Percentiles rank a stretch among this genome's conserved stretches.
Conservation (phyloP, 2,329 filamentous ascomycete genomes). For the Microcera coccophila region DNA sequence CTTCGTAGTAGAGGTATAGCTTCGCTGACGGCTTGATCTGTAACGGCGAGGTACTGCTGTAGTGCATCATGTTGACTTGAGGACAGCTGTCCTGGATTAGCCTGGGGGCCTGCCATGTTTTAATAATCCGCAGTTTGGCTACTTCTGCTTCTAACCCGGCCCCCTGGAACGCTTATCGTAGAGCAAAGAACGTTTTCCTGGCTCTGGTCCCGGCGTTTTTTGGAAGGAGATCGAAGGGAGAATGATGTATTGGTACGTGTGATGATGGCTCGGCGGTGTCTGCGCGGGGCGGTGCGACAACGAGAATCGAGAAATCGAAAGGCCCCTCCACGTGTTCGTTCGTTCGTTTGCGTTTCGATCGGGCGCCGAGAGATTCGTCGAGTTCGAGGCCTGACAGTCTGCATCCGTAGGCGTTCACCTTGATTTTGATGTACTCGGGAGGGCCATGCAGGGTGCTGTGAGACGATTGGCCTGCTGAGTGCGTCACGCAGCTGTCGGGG, state of each 20-base stretch:
- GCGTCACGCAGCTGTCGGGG: not conserved
- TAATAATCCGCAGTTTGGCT: too few species aligned
- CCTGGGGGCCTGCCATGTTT: too few species aligned
- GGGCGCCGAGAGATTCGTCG: not conserved
- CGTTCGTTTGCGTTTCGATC: not conserved
- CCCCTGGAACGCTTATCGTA: too few species aligned
- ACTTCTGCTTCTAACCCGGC: too few species aligned
- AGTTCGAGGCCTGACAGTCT: not conserved
- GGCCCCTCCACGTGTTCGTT: not conserved
- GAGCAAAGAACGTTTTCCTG: too few species aligned
- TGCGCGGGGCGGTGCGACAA: too few species aligned
- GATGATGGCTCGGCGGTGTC: too few species aligned
- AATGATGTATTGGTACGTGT: too few species aligned
- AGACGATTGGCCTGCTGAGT: not conserved
- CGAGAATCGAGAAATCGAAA: too few species aligned
- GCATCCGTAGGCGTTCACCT: too few species aligned
- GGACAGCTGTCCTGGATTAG: slow-evolving; percentile 67
- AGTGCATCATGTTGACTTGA: slow-evolving; percentile 76
- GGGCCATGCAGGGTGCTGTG: not conserved
- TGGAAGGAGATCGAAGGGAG: too few species aligned
- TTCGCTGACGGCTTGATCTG: slow-evolving; percentile 72
- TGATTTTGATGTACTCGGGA: not conserved
- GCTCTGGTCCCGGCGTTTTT: too few species aligned
- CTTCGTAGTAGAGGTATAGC: slow-evolving; percentile 76
- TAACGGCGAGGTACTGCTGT: slow-evolving; percentile 84